Conservation (phyloP, 495 filamentous ascomycete species). For the Filosporella fistucella region DNA sequence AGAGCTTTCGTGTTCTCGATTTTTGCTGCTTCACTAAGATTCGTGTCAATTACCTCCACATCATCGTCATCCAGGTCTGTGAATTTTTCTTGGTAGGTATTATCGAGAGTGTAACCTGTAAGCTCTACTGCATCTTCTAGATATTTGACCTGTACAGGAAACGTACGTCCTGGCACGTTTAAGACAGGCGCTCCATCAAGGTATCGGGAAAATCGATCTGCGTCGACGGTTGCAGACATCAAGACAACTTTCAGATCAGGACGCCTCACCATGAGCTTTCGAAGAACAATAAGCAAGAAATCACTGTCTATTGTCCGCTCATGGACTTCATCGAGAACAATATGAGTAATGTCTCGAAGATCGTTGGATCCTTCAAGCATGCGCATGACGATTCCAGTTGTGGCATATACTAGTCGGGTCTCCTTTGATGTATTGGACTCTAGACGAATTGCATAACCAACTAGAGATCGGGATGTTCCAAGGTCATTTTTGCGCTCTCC, state of each 20-base stretch:
- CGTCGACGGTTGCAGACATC: slow-evolving; percentile 96
- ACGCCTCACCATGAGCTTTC: slow-evolving; percentile 64
- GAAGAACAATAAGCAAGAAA: slow-evolving; percentile 85
- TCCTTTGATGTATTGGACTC: slow-evolving; percentile 78
- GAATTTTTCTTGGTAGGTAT: slow-evolving; percentile 35
- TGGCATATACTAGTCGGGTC: slow-evolving; percentile 83
- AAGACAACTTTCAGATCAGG: slow-evolving; percentile 57
- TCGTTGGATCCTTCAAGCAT: slow-evolving; percentile 90
- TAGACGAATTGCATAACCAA: slow-evolving; percentile 90
- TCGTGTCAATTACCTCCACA: slow-evolving; percentile 40
- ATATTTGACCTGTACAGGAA: slow-evolving; percentile 82
- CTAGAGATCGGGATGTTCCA: slow-evolving; percentile 75
- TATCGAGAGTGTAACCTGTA: slow-evolving; percentile 62
- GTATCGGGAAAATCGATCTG: slow-evolving; percentile 85
- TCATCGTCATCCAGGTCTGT: slow-evolving; percentile 55
- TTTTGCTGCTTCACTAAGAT: slow-evolving; percentile 33
- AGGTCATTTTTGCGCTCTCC: slow-evolving; percentile 79
- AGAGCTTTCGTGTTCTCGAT: slow-evolving; percentile 36
- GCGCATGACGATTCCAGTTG: slow-evolving; percentile 86
- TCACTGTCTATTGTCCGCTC: slow-evolving; percentile 94
- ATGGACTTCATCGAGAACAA: slow-evolving; percentile 93
- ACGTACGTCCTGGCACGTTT: slow-evolving; percentile 87
- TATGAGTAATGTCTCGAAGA: slow-evolving; percentile 81
- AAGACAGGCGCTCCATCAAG: slow-evolving; percentile 78
- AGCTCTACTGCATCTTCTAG: slow-evolving; percentile 87